Evolutionary conservation across 75 land plant species (phyloP).

Genomic region (Sequoia sempervirens): DNA sequence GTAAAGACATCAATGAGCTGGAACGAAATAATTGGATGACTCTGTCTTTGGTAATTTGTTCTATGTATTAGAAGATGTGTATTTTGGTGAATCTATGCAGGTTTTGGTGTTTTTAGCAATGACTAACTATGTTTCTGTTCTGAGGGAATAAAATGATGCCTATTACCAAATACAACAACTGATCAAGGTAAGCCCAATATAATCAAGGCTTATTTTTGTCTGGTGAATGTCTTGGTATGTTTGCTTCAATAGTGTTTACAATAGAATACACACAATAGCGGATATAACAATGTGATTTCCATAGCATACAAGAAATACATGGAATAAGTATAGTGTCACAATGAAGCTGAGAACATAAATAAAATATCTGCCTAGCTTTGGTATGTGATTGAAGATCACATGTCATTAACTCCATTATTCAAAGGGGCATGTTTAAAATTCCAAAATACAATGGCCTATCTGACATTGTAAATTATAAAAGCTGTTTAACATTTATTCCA

Average conservation of each 20-base stretch:
- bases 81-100: neutral
- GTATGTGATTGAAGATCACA: neutral
- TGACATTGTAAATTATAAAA: neutral
- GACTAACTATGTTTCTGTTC: neutral
- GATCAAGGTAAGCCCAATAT: constrained; percentile 68
- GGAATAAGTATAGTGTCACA: no score
- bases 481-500: neutral
- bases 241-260: neutral
- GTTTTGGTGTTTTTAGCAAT: neutral
- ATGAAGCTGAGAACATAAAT: neutral
- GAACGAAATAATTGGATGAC: constrained; percentile 76
- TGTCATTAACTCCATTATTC: no score
- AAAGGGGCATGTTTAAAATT: neutral
- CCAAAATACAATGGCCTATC: neutral
- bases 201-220: neutral
- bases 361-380: no score
- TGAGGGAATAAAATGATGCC: constrained; percentile 93
- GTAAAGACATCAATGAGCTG: constrained; percentile 76
- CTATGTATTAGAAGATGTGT: neutral
- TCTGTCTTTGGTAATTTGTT: constrained; percentile 66
- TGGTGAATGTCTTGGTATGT: neutral
- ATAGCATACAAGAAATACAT: no score
- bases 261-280: neutral
- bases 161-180: constrained; percentile 88
- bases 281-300: neutral